Base-by-base conservation (phyloP, 768 basidiomycete genomes). In the Termitomyces eurrhizus region DNA sequence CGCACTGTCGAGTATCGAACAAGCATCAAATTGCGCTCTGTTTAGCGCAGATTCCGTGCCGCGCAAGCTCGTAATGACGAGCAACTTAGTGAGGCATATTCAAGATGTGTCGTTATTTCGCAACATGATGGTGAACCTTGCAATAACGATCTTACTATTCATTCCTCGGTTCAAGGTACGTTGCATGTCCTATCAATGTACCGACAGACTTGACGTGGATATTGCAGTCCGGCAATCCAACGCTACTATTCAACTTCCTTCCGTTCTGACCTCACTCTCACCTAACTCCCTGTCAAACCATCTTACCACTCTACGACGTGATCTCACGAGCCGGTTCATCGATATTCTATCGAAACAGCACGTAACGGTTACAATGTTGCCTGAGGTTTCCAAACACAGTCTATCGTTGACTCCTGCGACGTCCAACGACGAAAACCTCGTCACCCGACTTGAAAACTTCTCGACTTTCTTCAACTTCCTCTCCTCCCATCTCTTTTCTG, bases 1-100 rank as follows among this genome's bases (percentile, higher is more conserved):
- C 33, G 13, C 3, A 4, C n/a, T 37, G 18, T 16, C 2, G 4
- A 18, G 11, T 29, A 29, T 29, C 29, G 4, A 29, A 29, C 29
- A 29, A 29, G 29, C 4, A 37, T 36, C 8, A 6, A 48, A 46
- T 21, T 13, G 44, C 21, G 11, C 24, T 60, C 7, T 55, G 33
- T 3, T 18, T 64, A 93, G 91, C 78, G 75, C 53, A 83, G 76
- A 64, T 79, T 85, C 60, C 80, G 78, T 61, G 79, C 83, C 9
- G 70, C 80, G 29, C 78, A 79, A 66, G 84, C 87, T 58, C 82
- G 82, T 41, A 72, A 83, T 7, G 85, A 90, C 67, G 92, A 92
- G 62, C 85, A 90, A 66, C 77, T 93, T 26, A 82, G 78, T 64
- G 85, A 90, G 51, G 87, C 87, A 3, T 92, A 84, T 67, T 71